These are phyloP conservation scores for Russula earlei DNA, from an alignment of 768 basidiomycete species.

Conservation along the genomic window DNA sequence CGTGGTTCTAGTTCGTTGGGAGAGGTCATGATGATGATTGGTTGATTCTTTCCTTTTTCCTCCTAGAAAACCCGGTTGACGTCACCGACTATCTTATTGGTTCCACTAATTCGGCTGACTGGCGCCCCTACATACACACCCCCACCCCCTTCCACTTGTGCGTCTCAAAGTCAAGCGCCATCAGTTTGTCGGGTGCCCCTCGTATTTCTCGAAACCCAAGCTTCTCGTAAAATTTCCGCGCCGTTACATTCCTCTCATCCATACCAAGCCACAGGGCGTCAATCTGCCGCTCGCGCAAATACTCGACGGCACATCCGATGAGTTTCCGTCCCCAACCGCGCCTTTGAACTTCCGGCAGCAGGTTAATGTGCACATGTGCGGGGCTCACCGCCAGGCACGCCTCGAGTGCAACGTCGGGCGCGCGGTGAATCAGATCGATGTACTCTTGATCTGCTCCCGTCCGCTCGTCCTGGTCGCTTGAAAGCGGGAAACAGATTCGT, in stretches of 20 bases:
- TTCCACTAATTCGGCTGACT: no score
- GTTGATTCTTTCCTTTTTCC: no score
- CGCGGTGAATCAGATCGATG: slow-evolving; percentile 29
- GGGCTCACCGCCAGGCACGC: slow-evolving; percentile 55
- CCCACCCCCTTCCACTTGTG: slow-evolving; percentile 18
- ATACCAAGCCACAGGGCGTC: slow-evolving; percentile 59
- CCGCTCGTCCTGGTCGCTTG: slow-evolving; percentile 9
- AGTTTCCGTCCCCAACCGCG: slow-evolving; percentile 64
- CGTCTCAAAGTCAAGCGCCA: slow-evolving; percentile 46
- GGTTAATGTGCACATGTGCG: slow-evolving; percentile 70
- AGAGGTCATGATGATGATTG: not conserved
- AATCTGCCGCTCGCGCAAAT: slow-evolving; percentile 39
- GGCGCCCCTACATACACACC: no score
- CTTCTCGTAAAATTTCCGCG: slow-evolving; percentile 50
- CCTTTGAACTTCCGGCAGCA: slow-evolving; percentile 55
- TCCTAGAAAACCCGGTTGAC: no score
- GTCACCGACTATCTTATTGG: no score
- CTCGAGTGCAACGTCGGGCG: slow-evolving; percentile 34
- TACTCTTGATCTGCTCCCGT: slow-evolving; percentile 34
- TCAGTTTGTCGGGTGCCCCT: slow-evolving; percentile 38
- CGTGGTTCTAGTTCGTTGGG: not conserved
- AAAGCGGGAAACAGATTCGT: slow-evolving; percentile 43
- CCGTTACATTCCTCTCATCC: slow-evolving; percentile 52
- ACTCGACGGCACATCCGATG: slow-evolving; percentile 43
- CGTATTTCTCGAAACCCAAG: slow-evolving; percentile 53